These are phyloP conservation scores for Cymbidium sinense DNA, from an alignment of 106 monocot genomes.

Conservation along the genomic window DNA sequence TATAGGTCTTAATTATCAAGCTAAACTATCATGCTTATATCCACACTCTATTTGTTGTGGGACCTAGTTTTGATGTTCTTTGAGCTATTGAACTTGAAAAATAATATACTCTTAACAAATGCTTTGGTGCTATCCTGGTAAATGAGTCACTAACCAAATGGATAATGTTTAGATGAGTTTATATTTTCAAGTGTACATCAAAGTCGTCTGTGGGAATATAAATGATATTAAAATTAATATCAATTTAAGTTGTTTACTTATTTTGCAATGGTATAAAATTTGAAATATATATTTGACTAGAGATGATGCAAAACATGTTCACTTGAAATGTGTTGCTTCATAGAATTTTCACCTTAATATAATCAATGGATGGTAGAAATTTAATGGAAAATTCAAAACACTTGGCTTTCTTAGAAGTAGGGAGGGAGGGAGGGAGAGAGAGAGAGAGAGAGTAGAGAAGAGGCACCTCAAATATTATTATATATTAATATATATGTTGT, in stretches of 20 bases:
- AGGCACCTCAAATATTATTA: background rate
- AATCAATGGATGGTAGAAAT: background rate
- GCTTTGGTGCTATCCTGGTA: background rate
- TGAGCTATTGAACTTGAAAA: too few species aligned
- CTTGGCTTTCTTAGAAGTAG: background rate
- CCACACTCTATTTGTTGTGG: background rate
- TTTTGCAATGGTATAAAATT: background rate
- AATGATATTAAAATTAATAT: background rate
- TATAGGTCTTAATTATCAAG: background rate
- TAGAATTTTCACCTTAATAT: background rate
- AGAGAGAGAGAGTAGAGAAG: background rate
- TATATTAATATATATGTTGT: too few species aligned
- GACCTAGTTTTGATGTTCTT: too few species aligned
- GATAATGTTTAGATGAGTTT: background rate
- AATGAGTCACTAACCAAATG: background rate
- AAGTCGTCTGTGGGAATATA: background rate
- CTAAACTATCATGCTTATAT: background rate
- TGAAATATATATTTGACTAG: background rate
- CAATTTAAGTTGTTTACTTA: background rate
- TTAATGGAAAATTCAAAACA: background rate
- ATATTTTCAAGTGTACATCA: background rate
- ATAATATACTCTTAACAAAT: background rate
- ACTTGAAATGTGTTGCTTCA: background rate
- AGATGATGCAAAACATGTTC: background rate
- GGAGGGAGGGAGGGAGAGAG: too few species aligned